Evolutionary conservation across 75 land plant genomes (phyloP).

Genomic region (Ceratopteris richardii): DNA sequence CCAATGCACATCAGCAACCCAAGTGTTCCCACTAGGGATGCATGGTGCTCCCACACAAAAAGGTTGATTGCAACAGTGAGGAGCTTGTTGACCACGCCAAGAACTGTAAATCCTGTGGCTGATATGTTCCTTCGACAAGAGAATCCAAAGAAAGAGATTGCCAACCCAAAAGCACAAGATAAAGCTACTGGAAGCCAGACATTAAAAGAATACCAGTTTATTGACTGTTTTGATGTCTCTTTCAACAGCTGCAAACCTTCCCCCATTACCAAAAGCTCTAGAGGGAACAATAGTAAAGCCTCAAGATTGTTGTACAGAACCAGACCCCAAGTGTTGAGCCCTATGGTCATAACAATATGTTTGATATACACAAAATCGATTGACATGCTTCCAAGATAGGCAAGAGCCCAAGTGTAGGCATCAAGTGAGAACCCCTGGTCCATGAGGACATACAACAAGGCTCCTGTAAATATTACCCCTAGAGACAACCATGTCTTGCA

Average conservation of each 20-base stretch:
- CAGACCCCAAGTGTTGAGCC: constrained; percentile 88
- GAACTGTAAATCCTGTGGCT: constrained; percentile 91
- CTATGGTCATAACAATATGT: constrained; percentile 95
- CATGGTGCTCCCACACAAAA: constrained; percentile 87
- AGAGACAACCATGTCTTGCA: constrained; percentile 74
- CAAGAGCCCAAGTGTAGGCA: constrained; percentile 82
- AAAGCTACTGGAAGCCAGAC: constrained; percentile 76
- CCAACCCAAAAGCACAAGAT: constrained; percentile 78
- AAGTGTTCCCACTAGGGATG: constrained; percentile 63
- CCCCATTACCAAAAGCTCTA: constrained; percentile 84
- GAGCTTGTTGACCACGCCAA: constrained; percentile 91
- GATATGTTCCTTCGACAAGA: constrained; percentile 81
- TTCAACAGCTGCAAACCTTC: constrained; percentile 67
- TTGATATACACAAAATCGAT: constrained; percentile 95
- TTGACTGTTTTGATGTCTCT: constrained; percentile 39
- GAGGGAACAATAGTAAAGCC: constrained; percentile 74
- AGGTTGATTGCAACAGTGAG: constrained; percentile 87
- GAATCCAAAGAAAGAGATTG: constrained; percentile 94
- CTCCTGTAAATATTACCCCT: constrained; percentile 70
- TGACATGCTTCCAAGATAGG: constrained; percentile 83
- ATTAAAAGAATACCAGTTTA: constrained; percentile 53
- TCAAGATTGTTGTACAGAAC: constrained; percentile 93
- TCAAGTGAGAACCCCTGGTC: constrained; percentile 70
- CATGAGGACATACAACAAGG: constrained; percentile 70
- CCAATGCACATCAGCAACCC: constrained; percentile 80